Evolutionary conservation across 176 grass and related monocot species (phyloP).

Genomic region (Cenchrus americanus): DNA sequence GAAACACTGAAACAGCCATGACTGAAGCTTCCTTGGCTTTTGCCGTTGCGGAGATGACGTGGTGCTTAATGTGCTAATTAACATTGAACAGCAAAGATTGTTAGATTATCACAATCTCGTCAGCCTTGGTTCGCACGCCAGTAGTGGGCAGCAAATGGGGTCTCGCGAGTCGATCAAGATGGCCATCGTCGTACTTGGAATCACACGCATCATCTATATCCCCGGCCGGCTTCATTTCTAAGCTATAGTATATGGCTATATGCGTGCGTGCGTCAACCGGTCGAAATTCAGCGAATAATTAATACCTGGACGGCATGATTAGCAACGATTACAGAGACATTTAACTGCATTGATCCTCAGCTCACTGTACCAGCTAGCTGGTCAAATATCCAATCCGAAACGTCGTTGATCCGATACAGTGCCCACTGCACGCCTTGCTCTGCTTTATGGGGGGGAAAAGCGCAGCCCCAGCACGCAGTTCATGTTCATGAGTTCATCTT

Average conservation of each 20-base stretch:
- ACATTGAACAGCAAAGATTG: background rate
- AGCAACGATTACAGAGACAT: conserved; percentile 6
- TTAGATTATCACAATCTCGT: conserved; percentile 14
- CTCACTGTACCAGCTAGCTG: too few species aligned
- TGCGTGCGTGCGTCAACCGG: background rate
- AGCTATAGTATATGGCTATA: background rate
- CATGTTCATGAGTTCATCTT: too few species aligned
- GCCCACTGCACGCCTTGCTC: too few species aligned
- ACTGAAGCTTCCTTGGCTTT: background rate
- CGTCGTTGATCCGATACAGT: too few species aligned
- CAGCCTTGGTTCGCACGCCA: background rate
- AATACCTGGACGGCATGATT: background rate
- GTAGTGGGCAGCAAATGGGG: background rate
- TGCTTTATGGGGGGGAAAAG: too few species aligned
- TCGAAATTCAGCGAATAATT: background rate
- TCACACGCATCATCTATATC: background rate
- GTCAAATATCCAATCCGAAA: background rate
- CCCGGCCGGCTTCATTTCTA: background rate
- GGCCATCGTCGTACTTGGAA: background rate
- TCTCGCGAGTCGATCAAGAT: background rate
- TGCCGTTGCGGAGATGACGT: background rate
- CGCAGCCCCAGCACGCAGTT: too few species aligned
- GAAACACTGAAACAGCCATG: background rate
- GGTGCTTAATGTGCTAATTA: background rate
- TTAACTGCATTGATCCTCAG: background rate